These are phyloP conservation scores for Colletotrichum acutatum DNA, from an alignment of 2,329 filamentous ascomycete genomes.

Conservation along the genomic window DNA sequence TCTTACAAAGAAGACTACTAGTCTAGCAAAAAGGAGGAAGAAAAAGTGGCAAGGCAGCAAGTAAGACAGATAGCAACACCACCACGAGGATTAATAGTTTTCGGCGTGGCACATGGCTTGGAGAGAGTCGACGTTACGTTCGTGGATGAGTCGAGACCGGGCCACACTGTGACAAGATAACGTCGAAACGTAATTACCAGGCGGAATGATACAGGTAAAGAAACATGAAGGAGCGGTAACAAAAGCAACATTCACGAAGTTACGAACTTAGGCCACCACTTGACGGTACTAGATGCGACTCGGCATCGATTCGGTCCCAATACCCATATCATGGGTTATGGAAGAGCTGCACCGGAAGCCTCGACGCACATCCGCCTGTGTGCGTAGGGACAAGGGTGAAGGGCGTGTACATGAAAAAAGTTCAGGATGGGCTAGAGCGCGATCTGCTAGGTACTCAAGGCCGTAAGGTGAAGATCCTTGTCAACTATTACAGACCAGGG, in stretches of 20 bases:
- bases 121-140: background rate
- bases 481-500: constrained; percentile 15
- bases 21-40: background rate
- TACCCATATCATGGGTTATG: constrained; percentile 28
- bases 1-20: background rate
- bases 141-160: background rate
- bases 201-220: background rate
- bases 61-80: constrained; percentile 10
- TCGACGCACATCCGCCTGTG: constrained; percentile 28
- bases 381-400: constrained; percentile 27
- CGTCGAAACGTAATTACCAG: background rate
- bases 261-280: constrained; percentile 23
- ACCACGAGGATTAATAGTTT: background rate
- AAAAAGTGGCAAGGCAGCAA: background rate
- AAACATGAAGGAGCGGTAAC: background rate
- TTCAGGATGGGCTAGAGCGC: constrained; percentile 15
- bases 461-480: constrained; percentile 26
- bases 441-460: constrained; percentile 31
- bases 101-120: constrained; percentile 18
- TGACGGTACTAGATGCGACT: constrained; percentile 7
- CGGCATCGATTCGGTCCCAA: constrained; percentile 32
- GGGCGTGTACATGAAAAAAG: constrained; percentile 10
- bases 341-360: constrained; percentile 32
- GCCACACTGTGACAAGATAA: background rate
- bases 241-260: background rate